phyloP scores from a whole-genome alignment of 2,329 filamentous ascomycete genomes.

The Colletotrichum euphorbiae region DNA sequence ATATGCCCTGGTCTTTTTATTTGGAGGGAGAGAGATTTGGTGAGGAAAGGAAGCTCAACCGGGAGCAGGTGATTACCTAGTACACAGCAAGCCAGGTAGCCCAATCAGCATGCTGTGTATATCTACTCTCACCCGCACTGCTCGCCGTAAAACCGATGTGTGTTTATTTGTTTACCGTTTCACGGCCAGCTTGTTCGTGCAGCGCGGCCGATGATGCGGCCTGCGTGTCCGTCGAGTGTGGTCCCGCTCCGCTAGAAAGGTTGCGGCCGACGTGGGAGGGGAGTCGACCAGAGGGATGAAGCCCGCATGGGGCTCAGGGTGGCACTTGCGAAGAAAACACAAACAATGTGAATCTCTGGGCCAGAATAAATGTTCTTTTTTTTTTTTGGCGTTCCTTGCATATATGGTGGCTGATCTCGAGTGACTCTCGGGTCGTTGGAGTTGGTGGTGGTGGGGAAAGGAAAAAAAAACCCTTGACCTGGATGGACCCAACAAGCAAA shows the following conservation, averaged over 20 bases:
- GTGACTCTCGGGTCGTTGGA: no score
- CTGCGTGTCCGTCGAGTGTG: constrained; percentile 22
- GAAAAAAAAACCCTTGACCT: neutral
- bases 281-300: neutral
- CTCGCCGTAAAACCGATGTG: neutral
- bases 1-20: constrained; percentile 22
- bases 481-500: neutral
- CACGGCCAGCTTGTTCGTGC: constrained; percentile 25
- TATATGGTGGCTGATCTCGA: no score
- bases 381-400: no score
- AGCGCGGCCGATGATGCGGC: constrained; percentile 37
- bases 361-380: no score
- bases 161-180: constrained; percentile 32
- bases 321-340: no score
- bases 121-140: neutral
- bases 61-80: constrained; percentile 20
- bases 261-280: neutral
- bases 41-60: neutral
- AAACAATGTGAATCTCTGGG: no score
- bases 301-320: no score
- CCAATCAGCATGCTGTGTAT: constrained; percentile 39
- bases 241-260: neutral
- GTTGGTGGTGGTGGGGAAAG: no score
- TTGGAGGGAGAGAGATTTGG: neutral
- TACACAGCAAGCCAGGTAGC: constrained; percentile 34